Evolutionary conservation across 129 eudicot species (phyloP).

Genomic region (Flaveria ramosissima): DNA sequence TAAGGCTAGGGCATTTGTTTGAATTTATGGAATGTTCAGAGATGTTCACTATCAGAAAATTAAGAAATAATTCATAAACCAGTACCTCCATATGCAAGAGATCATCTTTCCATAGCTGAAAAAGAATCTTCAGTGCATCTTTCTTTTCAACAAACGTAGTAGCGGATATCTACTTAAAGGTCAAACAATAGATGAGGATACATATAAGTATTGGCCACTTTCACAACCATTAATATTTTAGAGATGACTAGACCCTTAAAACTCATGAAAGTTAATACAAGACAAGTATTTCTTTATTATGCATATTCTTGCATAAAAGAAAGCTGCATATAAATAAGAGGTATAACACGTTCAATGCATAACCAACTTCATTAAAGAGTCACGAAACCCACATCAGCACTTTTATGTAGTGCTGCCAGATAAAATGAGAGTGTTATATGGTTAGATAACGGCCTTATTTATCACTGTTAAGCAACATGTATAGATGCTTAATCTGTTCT

Average conservation of each 20-base stretch:
- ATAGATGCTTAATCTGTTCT: neutral
- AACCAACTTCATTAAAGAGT: neutral
- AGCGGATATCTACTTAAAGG: slow-evolving; percentile 52
- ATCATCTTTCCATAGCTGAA: slow-evolving; percentile 80
- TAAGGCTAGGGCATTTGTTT: neutral
- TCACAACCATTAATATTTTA: neutral
- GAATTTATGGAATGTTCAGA: neutral
- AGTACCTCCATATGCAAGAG: slow-evolving; percentile 80
- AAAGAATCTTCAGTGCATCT: slow-evolving; percentile 62
- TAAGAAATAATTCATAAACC: neutral
- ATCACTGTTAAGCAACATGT: neutral
- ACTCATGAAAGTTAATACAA: neutral
- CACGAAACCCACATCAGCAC: neutral
- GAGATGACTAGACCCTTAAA: neutral
- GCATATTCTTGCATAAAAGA: neutral
- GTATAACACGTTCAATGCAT: neutral
- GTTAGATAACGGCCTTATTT: neutral
- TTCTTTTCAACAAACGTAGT: slow-evolving; percentile 85
- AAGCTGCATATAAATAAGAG: neutral
- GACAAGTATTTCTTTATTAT: neutral
- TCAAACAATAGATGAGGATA: neutral
- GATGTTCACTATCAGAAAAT: neutral
- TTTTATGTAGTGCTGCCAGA: neutral
- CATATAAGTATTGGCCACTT: neutral
- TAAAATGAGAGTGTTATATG: neutral